These are phyloP conservation scores for Vaccinium darrowii DNA, from an alignment of 148 eudicot genomes.

Conservation along the genomic window DNA sequence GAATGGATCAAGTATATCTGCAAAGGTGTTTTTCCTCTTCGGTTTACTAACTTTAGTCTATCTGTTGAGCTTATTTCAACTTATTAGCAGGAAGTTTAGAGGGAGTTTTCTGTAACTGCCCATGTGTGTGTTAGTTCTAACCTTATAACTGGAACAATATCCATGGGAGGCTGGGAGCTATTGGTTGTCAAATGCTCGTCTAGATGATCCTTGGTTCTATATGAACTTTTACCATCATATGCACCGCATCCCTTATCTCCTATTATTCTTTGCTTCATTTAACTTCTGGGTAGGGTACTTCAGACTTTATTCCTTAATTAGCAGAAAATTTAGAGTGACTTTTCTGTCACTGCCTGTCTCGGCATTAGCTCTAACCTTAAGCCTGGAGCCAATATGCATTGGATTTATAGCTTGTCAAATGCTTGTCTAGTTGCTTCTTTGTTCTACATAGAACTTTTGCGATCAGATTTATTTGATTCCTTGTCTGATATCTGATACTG, in stretches of 20 bases:
- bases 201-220: no score
- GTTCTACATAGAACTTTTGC: neutral
- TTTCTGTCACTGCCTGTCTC: neutral
- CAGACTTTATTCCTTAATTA: neutral
- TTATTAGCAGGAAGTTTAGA: no score
- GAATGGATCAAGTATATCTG: slow-evolving; percentile 54
- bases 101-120: no score
- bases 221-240: no score
- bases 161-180: neutral
- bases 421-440: neutral
- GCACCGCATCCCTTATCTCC: no score
- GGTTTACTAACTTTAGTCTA: neutral
- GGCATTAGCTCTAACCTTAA: neutral
- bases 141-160: no score
- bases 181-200: neutral
- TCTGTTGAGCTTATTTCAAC: neutral
- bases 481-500: neutral
- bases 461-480: neutral
- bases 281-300: no score
- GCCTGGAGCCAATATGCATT: neutral
- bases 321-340: neutral
- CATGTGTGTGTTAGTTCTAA: no score
- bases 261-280: no score
- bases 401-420: neutral
- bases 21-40: slow-evolving; percentile 46